These are phyloP conservation scores for Nepenthes gracilis DNA, from an alignment of 148 eudicot species.

Conservation along the genomic window DNA sequence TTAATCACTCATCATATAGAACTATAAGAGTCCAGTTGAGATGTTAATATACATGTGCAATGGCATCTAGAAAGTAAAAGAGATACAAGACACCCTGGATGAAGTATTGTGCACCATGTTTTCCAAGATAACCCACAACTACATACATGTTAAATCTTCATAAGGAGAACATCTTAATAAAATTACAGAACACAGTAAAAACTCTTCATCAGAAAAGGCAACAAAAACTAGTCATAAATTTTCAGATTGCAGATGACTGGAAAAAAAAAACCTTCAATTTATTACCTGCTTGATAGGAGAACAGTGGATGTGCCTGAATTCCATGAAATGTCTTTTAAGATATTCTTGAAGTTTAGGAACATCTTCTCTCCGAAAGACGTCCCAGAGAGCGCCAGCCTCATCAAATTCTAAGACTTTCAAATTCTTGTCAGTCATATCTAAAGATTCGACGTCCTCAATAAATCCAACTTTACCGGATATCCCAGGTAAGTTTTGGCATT, in stretches of 20 bases:
- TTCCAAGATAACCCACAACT: no score
- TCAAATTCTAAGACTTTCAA: not conserved
- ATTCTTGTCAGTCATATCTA: not conserved
- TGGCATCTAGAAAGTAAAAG: no score
- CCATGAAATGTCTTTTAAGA: conserved; percentile 28
- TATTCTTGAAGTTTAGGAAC: conserved; percentile 33
- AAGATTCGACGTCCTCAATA: not conserved
- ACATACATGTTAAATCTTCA: no score
- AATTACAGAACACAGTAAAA: no score
- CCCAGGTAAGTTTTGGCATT: no score
- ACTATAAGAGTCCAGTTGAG: no score
- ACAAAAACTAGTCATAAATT: not conserved
- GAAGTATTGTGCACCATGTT: no score
- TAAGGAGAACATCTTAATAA: no score
- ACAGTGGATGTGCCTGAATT: conserved; percentile 35
- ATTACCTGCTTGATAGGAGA: conserved; percentile 26
- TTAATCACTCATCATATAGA: no score
- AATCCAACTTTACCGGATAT: no score
- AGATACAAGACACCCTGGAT: no score
- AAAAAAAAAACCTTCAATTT: not conserved
- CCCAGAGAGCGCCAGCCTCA: conserved; percentile 45
- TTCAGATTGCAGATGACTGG: not conserved
- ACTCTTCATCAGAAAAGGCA: not conserved
- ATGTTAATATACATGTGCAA: no score
- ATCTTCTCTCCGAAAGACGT: conserved; percentile 43